Conservation (phyloP, 371 early-diverging fungal genomes). For the Ordospora pajunii region DNA sequence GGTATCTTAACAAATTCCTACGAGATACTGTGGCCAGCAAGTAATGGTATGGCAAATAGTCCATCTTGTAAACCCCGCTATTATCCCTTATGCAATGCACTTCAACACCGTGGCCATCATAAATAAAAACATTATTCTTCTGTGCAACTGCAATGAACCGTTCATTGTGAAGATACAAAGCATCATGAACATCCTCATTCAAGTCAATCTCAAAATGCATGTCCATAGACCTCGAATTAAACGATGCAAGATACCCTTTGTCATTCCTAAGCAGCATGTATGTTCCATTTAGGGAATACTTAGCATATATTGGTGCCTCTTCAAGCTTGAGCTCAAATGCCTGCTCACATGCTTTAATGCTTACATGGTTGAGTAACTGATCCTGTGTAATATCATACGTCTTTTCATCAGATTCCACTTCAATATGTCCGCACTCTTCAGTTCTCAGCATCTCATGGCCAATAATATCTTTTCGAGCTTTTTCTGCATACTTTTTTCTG, state of each 20-base stretch:
- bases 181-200: constrained; percentile 76
- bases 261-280: constrained; percentile 67
- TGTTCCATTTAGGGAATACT: constrained; percentile 78
- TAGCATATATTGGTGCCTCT: constrained; percentile 72
- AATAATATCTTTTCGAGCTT: constrained; percentile 13
- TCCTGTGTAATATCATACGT: constrained; percentile 75
- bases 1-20: constrained; percentile 68
- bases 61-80: constrained; percentile 69
- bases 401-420: constrained; percentile 70
- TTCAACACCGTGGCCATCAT: constrained; percentile 82
- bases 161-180: constrained; percentile 73
- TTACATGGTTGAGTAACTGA: constrained; percentile 67
- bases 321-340: constrained; percentile 72
- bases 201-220: constrained; percentile 75
- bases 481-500: constrained; percentile 26
- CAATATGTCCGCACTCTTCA: constrained; percentile 62
- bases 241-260: constrained; percentile 77
- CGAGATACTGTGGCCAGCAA: constrained; percentile 70
- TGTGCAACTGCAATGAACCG: constrained; percentile 90
- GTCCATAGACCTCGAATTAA: constrained; percentile 77
- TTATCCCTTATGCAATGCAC: constrained; percentile 78
- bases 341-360: constrained; percentile 69
- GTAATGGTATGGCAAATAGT: constrained; percentile 90
- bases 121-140: constrained; percentile 83
- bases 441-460: constrained; percentile 42